Evolutionary conservation across 257 asterid genomes (phyloP).

Genomic region (Nicotiana attenuata): DNA sequence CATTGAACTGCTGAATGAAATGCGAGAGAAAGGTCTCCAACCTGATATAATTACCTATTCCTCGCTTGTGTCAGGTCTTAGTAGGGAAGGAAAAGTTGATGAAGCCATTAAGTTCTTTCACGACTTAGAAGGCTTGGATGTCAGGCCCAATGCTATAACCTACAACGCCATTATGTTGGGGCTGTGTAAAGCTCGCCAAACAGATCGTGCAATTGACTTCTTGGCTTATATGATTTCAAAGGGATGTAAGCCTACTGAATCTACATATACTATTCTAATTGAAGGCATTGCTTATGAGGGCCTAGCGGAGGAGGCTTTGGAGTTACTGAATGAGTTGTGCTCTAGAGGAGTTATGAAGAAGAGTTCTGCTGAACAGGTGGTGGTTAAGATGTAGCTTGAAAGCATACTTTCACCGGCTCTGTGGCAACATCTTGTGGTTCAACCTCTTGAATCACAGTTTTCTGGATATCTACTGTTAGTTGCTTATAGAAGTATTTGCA

Average conservation of each 20-base stretch:
- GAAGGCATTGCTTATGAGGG: slow-evolving; percentile 79
- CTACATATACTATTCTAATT: slow-evolving; percentile 68
- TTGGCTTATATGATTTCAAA: slow-evolving; percentile 60
- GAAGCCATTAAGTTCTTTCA: slow-evolving; percentile 59
- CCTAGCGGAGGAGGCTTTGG: slow-evolving; percentile 58
- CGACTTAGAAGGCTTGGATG: slow-evolving; percentile 54
- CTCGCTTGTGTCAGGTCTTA: slow-evolving; percentile 60
- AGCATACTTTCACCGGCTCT: neutral
- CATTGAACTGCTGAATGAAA: slow-evolving; percentile 50
- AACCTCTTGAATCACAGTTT: neutral
- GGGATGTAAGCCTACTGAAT: slow-evolving; percentile 82
- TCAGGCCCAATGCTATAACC: slow-evolving; percentile 59
- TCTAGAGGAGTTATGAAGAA: slow-evolving; percentile 57
- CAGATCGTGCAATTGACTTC: slow-evolving; percentile 75
- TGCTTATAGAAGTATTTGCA: neutral
- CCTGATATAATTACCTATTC: slow-evolving; percentile 75
- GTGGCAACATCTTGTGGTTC: neutral
- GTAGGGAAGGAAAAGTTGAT: slow-evolving; percentile 76
- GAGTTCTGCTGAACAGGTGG: slow-evolving; percentile 51
- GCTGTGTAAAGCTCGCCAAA: slow-evolving; percentile 72
- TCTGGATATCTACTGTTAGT: neutral
- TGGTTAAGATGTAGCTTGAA: slow-evolving; percentile 7
- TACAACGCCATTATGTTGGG: slow-evolving; percentile 75
- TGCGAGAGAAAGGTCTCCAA: slow-evolving; percentile 57
- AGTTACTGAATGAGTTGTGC: slow-evolving; percentile 61